Conservation (phyloP, 2,329 filamentous ascomycete species). For the Cadophora sp. region DNA sequence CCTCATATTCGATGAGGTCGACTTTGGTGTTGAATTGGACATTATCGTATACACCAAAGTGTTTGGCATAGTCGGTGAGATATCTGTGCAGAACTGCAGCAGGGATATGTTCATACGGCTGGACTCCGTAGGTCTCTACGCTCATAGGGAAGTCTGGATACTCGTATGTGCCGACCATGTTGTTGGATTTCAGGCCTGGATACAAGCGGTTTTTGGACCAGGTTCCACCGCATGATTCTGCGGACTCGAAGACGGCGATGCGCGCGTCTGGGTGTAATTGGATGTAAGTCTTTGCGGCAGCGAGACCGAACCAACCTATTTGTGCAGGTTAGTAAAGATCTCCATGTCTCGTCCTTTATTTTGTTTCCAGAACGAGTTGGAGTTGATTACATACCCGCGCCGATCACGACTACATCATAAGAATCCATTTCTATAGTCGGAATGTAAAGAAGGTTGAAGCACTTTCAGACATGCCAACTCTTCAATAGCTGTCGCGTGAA, state of each 20-base stretch:
- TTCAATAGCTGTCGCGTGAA: no score
- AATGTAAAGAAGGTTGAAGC: background rate
- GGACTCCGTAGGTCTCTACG: slow-evolving; percentile 53
- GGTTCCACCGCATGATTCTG: slow-evolving; percentile 66
- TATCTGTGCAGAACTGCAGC: no score
- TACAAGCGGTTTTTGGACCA: slow-evolving; percentile 59
- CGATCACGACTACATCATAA: slow-evolving; percentile 11
- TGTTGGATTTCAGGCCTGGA: slow-evolving; percentile 74
- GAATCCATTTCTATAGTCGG: background rate
- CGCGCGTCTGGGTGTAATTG: slow-evolving; percentile 57
- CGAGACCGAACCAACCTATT: slow-evolving; percentile 60
- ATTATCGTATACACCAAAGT: no score
- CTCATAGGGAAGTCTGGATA: slow-evolving; percentile 78
- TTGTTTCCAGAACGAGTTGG: background rate
- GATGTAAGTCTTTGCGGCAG: slow-evolving; percentile 66
- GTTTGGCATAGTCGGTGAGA: no score
- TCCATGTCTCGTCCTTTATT: background rate
- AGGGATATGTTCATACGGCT: no score
- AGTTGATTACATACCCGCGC: background rate
- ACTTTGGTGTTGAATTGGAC: no score
- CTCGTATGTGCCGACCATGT: slow-evolving; percentile 75
- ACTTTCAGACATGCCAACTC: no score
- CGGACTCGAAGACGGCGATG: slow-evolving; percentile 64
- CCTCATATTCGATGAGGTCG: no score
- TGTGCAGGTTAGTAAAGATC: background rate